phyloP scores from a whole-genome alignment of 164 flowering plant species.

The Dillenia turbinata region DNA sequence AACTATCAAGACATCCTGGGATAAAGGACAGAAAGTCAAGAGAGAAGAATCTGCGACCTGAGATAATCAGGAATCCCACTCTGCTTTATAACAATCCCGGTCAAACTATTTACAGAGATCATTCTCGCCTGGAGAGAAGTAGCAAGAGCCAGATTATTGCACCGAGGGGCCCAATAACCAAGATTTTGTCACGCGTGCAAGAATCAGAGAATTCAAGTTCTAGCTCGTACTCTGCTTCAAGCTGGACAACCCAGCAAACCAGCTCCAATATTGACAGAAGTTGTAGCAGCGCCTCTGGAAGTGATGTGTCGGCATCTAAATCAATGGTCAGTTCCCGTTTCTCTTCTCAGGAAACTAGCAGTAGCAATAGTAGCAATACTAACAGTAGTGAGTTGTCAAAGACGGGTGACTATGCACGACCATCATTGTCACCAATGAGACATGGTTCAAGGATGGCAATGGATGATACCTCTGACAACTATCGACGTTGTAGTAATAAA shows the following conservation, averaged over 20 bases:
- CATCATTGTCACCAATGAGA: background rate
- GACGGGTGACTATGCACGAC: background rate
- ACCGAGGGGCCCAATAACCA: background rate
- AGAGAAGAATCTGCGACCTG: constrained; percentile 1
- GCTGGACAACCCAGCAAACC: constrained; percentile 20
- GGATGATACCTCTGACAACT: background rate
- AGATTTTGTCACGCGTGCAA: constrained; percentile 7
- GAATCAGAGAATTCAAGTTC: constrained; percentile 8
- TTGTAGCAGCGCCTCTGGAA: background rate
- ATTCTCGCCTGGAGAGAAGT: background rate
- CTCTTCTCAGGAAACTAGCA: background rate
- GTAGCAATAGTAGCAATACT: background rate
- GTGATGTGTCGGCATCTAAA: too few relatives aligned
- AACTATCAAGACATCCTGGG: too few relatives aligned
- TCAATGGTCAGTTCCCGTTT: too few relatives aligned
- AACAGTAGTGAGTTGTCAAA: background rate
- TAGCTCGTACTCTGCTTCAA: constrained; percentile 16
- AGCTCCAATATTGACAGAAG: constrained; percentile 3
- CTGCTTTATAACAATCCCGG: constrained; percentile 6
- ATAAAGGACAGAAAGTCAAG: too few relatives aligned
- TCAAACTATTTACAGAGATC: background rate
- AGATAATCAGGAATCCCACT: constrained; percentile 7
- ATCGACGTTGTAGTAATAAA: background rate
- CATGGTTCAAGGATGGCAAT: background rate
- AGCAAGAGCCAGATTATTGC: background rate